Evolutionary conservation across 768 basidiomycete genomes (phyloP), one percentile per base, ranked within the genome.

Genomic region (Tulasnella sp.): DNA sequence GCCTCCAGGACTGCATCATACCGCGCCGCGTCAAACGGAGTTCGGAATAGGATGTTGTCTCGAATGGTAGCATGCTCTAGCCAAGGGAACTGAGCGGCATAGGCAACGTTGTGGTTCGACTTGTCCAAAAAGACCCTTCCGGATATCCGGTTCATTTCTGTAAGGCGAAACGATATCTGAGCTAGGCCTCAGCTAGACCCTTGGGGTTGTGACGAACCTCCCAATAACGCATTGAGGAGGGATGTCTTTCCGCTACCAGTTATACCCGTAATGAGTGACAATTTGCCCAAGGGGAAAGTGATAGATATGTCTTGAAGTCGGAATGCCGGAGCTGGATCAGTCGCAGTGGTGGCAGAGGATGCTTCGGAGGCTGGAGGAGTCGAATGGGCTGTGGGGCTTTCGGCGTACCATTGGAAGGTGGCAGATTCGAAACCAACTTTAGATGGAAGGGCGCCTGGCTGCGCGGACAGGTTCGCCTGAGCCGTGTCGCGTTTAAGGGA

Each of bases 21-120:
- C 8, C 94, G 88, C n/a, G 85, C 85, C 81, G 89, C 87, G 83
- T 94, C 89, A 83, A 87, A 88, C 3, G 88, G 85, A 1, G 90
- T 88, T 1, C 92, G 91, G 85, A 95, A 97, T 20, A 94, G 85
- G 82, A 97, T 93, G 84, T 95, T 95, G 80, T 94, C 94, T 31
- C 90, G 88, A 80, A 96, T 94, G 0, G 93, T 93, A 1, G 93
- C 93, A 84, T 94, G 93, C 84, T 94, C 92, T 11, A 95, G 88
- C 93, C 93, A 93, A 87, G 86, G 74, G 69, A 81, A 77, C 75
- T 83, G 84, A 37, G 84, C 83, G 77, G 84, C 85, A 84, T 92
- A 93, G 1, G 93, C 93, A 14, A 93, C 89, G 72, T 88, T 88
- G 82, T 93, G 91, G 42, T 87, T 86, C 7, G 86, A 84, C 85